Conservation (phyloP, 2,329 filamentous ascomycete species). For the Rasamsonia emersonii region DNA sequence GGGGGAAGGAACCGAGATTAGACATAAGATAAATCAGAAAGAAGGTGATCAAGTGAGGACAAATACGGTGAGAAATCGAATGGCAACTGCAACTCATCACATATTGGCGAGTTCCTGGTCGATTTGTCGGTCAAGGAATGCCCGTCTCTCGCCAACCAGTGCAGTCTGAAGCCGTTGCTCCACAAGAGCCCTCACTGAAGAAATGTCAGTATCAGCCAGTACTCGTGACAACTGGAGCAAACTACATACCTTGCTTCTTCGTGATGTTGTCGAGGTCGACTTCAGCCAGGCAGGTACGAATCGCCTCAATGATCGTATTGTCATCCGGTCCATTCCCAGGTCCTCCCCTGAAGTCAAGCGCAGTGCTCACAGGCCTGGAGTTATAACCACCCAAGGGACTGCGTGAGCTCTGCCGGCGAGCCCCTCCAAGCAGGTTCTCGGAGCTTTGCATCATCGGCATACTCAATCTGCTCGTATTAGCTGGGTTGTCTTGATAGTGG, state of each 20-base stretch:
- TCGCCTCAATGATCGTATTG: constrained; percentile 69
- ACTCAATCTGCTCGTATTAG: constrained; percentile 31
- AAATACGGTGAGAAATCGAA: not conserved
- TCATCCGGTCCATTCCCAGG: constrained; percentile 62
- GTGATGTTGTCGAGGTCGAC: constrained; percentile 95
- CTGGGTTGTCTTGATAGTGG: constrained; percentile 36
- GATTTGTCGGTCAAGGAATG: constrained; percentile 87
- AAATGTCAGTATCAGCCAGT: constrained; percentile 3
- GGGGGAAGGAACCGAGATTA: too few species aligned
- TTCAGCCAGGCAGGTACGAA: constrained; percentile 71
- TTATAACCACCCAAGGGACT: constrained; percentile 41
- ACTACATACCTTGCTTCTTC: constrained; percentile 71
- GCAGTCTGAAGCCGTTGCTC: constrained; percentile 91
- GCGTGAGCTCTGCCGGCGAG: constrained; percentile 28
- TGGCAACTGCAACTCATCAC: constrained; percentile 40
- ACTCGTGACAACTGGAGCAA: not conserved
- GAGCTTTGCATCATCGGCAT: constrained; percentile 36
- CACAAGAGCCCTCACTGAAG: constrained; percentile 65
- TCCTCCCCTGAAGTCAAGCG: constrained; percentile 49
- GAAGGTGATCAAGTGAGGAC: not conserved
- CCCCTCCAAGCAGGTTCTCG: constrained; percentile 35
- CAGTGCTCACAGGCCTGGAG: constrained; percentile 46
- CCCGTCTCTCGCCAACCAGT: constrained; percentile 72
- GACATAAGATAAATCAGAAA: not conserved
- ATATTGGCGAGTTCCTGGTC: constrained; percentile 90